Evolutionary conservation across 257 asterid species (phyloP), one percentile per base, ranked within the genome.

Genomic region (Solanum verrucosum): DNA sequence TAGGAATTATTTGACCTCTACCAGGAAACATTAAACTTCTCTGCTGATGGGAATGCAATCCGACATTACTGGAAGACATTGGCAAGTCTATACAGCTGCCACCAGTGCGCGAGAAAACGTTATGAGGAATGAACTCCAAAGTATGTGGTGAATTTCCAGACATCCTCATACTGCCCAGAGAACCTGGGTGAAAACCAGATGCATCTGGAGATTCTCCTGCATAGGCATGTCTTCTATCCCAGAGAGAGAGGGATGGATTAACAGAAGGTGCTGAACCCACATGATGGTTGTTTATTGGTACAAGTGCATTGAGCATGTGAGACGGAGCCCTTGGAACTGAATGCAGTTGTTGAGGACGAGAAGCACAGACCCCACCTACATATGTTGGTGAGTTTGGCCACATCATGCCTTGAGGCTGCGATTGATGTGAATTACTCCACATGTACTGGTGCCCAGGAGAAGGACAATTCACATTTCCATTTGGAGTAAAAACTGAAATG

Each of bases 261-360:
- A 93, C 92, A 78, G 99, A 94, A 82, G 99, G 99, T 14, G 99
- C 98, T 34, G 99, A 97, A 72, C 98, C 99, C 88, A 97, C 98
- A 9, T 95, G 98, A 89, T 94, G 98, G 90, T 93, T 91, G 89
- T 91, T 92, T 23, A 94, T 85, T 79, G 99, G 96, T 40, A 93
- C 87, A 88, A 93, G 92, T 52, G 94, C 74, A 89, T 92, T 96
- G 88, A 94, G 84, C 93, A 95, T 89, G 86, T 93, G 96, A 81
- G 96, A 90, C 35, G 95, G 96, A 79, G 96, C 95, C 89, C 98
- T 88, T 56, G 97, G 95, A 87, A 95, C 95, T 79, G 94, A 92
- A 92, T 95, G 98, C 94, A 97, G 33, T 87, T 92, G 99, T 84
- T 91, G 94, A 70, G 98, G 93, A 86, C 89, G 96, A 89, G 95